Base-by-base conservation (phyloP, 1,284 basidiomycete species). In the Phellopilus nigrolimitatus region DNA sequence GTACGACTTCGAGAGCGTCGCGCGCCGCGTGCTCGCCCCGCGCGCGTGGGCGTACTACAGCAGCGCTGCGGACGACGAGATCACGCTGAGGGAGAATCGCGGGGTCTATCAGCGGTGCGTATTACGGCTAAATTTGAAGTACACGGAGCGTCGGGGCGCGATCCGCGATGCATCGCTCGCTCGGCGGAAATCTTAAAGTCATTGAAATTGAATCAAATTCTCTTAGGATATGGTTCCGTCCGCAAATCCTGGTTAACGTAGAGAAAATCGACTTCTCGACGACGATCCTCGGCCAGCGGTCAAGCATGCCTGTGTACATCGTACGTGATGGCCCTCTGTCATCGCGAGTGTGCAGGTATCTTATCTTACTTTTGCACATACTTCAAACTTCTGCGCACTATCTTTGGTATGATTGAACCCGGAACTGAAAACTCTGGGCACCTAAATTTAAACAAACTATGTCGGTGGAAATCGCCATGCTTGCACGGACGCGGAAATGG, bases 1-100 rank as follows among this genome's bases (percentile, higher is more conserved):
- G 59, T 91, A 94, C 66, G 93, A 97, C 66, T 95, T 97, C 59
- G 93, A 95, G 73, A 84, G 82, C 27, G 80, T 94, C 44, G 90
- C 88, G 6, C 79, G 76, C 61, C 68, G 72, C 55, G 81, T 88
- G 6, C 82, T 95, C 75, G 73, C 80, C 0, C 79, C 83, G 49
- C 87, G 88, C 61, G 89, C 88, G 0, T 94, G 91, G 91, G 91
- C 90, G 21, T 95, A 93, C 66, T 93, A 92, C 63, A 85, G 82
- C 28, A 89, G 85, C 13, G 91, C 90, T 10, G 82, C 90, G 9
- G 91, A 94, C 62, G 91, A 93, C 62, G 91, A 93, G 67, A 88
- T 92, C 60, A 94, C 87, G 30, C 80, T 79, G 67, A 76, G 93
- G 21, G 93, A 97, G 67, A 97, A 97, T 64, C 86, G 88, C 53